These are phyloP conservation scores for Tylopilus felleus DNA, from an alignment of 768 basidiomycete species.

Conservation along the genomic window DNA sequence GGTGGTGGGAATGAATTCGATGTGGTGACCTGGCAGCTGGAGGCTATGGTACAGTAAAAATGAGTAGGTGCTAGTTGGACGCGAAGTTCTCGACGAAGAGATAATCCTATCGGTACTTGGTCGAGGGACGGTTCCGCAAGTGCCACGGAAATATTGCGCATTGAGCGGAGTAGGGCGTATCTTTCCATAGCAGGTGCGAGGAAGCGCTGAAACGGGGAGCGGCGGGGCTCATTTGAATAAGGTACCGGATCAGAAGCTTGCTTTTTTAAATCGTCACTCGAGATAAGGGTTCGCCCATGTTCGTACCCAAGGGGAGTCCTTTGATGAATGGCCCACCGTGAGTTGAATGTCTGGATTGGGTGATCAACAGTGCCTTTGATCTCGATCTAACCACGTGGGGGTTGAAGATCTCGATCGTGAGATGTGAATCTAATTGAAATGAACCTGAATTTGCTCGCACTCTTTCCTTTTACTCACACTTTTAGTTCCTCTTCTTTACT, in stretches of 20 bases:
- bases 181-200: not conserved
- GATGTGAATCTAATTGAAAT: constrained; percentile 35
- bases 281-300: not conserved
- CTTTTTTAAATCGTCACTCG: no score
- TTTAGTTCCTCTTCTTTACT: constrained; percentile 27
- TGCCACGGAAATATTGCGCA: not conserved
- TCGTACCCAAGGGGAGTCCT: no score
- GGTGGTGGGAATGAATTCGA: not conserved
- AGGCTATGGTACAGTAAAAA: no score
- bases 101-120: not conserved
- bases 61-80: no score
- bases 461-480: constrained; percentile 29
- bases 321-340: no score
- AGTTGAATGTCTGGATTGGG: no score
- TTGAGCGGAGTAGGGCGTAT: not conserved
- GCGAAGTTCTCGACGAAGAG: not conserved
- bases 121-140: not conserved
- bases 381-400: constrained; percentile 33
- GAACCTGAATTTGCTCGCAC: constrained; percentile 29
- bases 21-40: not conserved
- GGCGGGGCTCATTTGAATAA: not conserved
- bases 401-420: constrained; percentile 30
- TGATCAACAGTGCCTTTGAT: constrained; percentile 19
- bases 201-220: not conserved
- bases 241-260: not conserved